These are phyloP conservation scores for Kodamaea sagamina DNA, from an alignment of 805 yeast genomes.

Conservation along the genomic window DNA sequence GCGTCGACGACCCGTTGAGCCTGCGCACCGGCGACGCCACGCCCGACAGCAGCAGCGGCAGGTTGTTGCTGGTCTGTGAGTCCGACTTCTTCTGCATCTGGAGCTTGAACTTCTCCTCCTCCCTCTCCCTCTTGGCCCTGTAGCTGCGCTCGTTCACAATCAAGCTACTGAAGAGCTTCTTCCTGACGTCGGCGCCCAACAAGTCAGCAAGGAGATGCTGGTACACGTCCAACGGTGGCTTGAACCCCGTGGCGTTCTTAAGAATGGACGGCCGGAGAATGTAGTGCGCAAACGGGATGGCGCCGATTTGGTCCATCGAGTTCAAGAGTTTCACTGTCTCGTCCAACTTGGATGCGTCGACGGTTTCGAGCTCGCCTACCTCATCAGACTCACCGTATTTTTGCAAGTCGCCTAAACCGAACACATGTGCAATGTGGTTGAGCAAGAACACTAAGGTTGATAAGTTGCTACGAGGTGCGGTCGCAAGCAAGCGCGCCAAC, in stretches of 20 bases:
- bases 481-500: slow-evolving; percentile 27
- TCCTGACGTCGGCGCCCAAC: slow-evolving; percentile 26
- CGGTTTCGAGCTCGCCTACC: slow-evolving; percentile 14
- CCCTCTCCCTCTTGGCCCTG: slow-evolving; percentile 26
- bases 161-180: slow-evolving; percentile 21
- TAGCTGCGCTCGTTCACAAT: slow-evolving; percentile 31
- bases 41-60: slow-evolving; percentile 8
- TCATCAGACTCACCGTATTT: slow-evolving; percentile 33
- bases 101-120: slow-evolving; percentile 30
- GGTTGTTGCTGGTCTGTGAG: slow-evolving; percentile 2
- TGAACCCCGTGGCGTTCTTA: slow-evolving; percentile 38
- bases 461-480: slow-evolving; percentile 43
- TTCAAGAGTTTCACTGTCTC: slow-evolving; percentile 23
- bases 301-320: slow-evolving; percentile 38
- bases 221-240: slow-evolving; percentile 39
- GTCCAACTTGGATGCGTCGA: slow-evolving; percentile 8
- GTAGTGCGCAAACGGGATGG: slow-evolving; percentile 43
- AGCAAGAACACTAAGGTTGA: slow-evolving; percentile 36
- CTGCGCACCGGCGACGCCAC: slow-evolving; percentile 6
- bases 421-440: slow-evolving; percentile 35
- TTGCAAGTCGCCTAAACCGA: slow-evolving; percentile 23
- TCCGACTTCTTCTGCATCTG: slow-evolving; percentile 21
- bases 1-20: background rate
- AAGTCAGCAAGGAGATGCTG: slow-evolving; percentile 29
- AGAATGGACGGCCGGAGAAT: slow-evolving; percentile 42